Evolutionary conservation across 257 asterid genomes (phyloP), one percentile per base, ranked within the genome.

Genomic region (Solanum bukasovii): DNA sequence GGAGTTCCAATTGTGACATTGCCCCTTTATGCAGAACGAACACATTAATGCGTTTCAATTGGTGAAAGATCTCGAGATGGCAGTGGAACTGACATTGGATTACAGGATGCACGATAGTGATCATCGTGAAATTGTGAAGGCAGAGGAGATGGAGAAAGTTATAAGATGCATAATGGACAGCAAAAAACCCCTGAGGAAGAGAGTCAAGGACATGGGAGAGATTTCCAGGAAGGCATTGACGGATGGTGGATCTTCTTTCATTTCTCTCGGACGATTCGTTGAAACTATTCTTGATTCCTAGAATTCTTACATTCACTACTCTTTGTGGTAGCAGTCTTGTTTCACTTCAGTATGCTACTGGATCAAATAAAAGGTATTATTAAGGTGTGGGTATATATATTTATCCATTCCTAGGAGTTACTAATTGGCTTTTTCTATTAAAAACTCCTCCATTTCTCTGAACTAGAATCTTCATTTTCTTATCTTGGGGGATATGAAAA

Each of bases 21-120:
- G 88, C 88, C 88, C 6, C 61, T 86, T 40, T 86, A 86, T 0
- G 88, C 83, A 23, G 88, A 86, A 78, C 83, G n/a, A 86, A 56
- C 83, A 70, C 6, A 37, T 40, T 4, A 86, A 86, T 4, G 88
- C 35, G n/a, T 86, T 86, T 29, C 88, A 40, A 75, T 7, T 86
- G 46, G 88, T 42, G 70, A 70, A 1, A 56, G 88, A 86, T 73
- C 83, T 86, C 1, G 71, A 59, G 88, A 23, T 86, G 49, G 88
- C 83, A 5, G 83, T 70, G 71, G 88, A 86, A 49, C 35, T 86
- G 71, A 86, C 34, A 25, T 13, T 86, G 34, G 46, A 70, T 70
- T 31, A 70, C 70, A 70, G 52, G 21, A 40, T 56, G 88, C 25
- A 3, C 2, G 71, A 8, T 3, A 34, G 38, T 34, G 88, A 70